Evolutionary conservation across 495 filamentous ascomycete species (phyloP), one percentile per base, ranked within the genome.

Genomic region (Podospora conica): DNA sequence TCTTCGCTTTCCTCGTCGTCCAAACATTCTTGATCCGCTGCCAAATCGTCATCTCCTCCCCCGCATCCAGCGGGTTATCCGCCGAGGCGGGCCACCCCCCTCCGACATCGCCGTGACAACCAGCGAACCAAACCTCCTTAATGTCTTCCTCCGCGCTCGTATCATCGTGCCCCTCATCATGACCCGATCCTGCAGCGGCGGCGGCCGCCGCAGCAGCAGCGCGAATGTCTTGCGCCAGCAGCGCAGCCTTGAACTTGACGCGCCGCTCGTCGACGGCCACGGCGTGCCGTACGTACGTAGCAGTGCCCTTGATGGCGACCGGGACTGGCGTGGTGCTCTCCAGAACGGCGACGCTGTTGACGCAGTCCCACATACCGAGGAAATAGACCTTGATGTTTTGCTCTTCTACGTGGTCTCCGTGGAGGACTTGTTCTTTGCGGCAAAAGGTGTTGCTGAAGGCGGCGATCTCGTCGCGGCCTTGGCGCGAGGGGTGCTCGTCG

Each of bases 311-410:
- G 21, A 67, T 55, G 1, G 31, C 29, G 9, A 64, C 24, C 3
- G 65, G 65, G 55, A 64, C 64, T 20, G 65, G 65, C 3, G 65
- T 31, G 31, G 60, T 67, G 12, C 56, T 28, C 61, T 67, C 65
- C 55, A 67, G 40, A 15, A 67, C 65, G 23, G 65, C 65, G 1
- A 67, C 65, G 10, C 60, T 64, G 31, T 20, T 64, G 24, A 67
- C 66, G 48, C 66, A 67, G 61, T 67, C 66, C 66, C 66, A 67
- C 60, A 67, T 67, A 31, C 66, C 66, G 31, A 67, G 61, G 66
- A 67, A 67, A 25, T 33, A 67, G 8, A 67, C 66, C 66, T 67
- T 64, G 66, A 67, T 64, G 61, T 67, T 67, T 10, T 33, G 55
- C 20, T 67, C 66, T 6, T 63, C 56, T 1, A 63, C 20, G 15